Evolutionary conservation across 2,329 filamentous ascomycete species (phyloP), one percentile per base, ranked within the genome.

Genomic region (Dothistroma pini): DNA sequence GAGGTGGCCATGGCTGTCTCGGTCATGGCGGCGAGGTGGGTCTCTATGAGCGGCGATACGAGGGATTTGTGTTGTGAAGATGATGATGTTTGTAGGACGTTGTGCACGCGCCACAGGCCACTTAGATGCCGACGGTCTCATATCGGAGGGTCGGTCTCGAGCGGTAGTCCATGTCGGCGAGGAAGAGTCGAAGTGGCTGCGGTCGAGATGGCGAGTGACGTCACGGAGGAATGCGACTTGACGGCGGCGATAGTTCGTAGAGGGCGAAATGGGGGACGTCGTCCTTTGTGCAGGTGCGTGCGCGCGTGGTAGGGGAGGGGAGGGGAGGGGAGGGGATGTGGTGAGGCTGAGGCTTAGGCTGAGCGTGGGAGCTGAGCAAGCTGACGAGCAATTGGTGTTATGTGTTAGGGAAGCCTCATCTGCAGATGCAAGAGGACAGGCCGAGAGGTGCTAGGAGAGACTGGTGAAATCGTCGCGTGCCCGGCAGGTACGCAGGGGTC

Each of bases 1-100:
- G 68, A 67, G 49, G 63, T 65, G n/a, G 66, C 67, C 34, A 67
- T 66, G 57, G 66, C 62, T 35, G 63, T 66, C 68, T 69, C 69
- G 61, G 41, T 59, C 25, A 31, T 53, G 56, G 59, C 51, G 56
- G 56, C 49, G 58, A 49, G 51, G 41, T 29, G 35, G 35, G 41
- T n/a, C 38, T 5, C 6, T 41, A 44, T 44, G 41, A n/a, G 53
- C 53, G 53, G 53, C 53, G 53, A 55, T 21, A 41, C 53, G 53
- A 55, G 53, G 35, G n/a, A 4, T 44, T 1, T 44, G 41, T 44
- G 41, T n/a, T 14, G 41, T 44, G 16, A 16, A n/a, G n/a, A 9
- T 4, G 41, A 19, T 19, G 1, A 19, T 44, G 16, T 44, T n/a
- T 44, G 16, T 44, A 44, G 41, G 16, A 44, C 16, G 16, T 44